A percentile compares a stretch with the other conserved stretches of the same genome.
Conservation (phyloP, 257 asterid genomes). For the Salvia splendens region DNA sequence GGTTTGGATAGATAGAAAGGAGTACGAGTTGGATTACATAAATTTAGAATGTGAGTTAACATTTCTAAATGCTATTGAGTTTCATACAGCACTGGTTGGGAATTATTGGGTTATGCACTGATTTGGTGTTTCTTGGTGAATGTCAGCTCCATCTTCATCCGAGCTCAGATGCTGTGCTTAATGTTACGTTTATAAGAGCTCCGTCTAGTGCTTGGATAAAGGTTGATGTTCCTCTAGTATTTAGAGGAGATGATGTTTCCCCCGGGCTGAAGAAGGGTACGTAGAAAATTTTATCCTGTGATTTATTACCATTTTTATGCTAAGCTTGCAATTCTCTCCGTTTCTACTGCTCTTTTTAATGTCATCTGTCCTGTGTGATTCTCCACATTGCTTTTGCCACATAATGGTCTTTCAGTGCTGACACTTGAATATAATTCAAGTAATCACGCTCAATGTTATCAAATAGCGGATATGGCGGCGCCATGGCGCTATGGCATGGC, state of each 20-base stretch:
- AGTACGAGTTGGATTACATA: background rate
- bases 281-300: conserved; percentile 2
- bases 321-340: conserved; percentile 1
- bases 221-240: conserved; percentile 84
- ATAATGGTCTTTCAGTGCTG: background rate
- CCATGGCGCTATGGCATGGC: too few relatives aligned
- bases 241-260: conserved; percentile 85
- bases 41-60: background rate
- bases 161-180: conserved; percentile 76
- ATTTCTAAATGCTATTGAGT: background rate
- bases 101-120: conserved; percentile 30
- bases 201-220: conserved; percentile 60
- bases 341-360: background rate
- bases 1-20: background rate
- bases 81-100: background rate
- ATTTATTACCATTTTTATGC: conserved; percentile 5
- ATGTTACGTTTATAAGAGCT: conserved; percentile 90
- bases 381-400: background rate
- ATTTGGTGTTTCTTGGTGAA: conserved; percentile 39
- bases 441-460: background rate
- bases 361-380: background rate
- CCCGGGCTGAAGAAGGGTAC: conserved; percentile 83
- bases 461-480: too few relatives aligned
- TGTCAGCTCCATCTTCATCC: conserved; percentile 88
- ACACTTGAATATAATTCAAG: background rate